Evolutionary conservation across 169 alveolate species (phyloP), one percentile per base, ranked within the genome.

Genomic region (Cryptosporidium sp.): DNA sequence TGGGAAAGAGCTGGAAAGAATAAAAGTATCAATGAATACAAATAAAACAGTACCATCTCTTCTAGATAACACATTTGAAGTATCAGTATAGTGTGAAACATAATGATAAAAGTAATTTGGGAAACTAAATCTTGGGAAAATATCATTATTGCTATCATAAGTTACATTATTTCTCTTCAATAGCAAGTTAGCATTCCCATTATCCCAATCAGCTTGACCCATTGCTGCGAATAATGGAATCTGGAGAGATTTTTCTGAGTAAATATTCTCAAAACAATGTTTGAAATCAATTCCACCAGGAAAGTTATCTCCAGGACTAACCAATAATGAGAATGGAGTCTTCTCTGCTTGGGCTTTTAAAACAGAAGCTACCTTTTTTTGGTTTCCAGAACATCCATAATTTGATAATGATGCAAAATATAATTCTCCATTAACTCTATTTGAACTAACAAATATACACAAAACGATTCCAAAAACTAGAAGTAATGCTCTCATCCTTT

Each of bases 191-290:
- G 89, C 62, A 80, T 65, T 80, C 4, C 89, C 89, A 80, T 80
- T 80, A 39, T 80, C 89, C 89, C 89, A 80, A 33, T 80, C 89
- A 6, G 89, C 89, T 42, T 80, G 89, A 44, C 89, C 89, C 44
- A 80, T 16, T 39, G 80, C 5, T 23, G 48, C 89, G 45, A 80
- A 80, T 3, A 80, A 80, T 44, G 89, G 89, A 1, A 80, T 35
- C 70, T 80, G 89, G 26, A 80, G 68, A 33, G 89, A 60, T 65
- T 80, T 80, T 14, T 60, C 75, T 51, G 73, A 60, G 62, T 80
- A 80, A 26, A 80, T 65, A 29, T 80, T 62, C 35, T 80, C 89
- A 80, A 80, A 80, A 45, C 89, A 80, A 80, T 80, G 39, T 31
- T 80, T 65, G 70, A 80, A 80, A 39, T 80, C 89, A 80, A 80